These are phyloP conservation scores for Cyberlindnera americana DNA, from an alignment of 805 yeast species.

Conservation along the genomic window DNA sequence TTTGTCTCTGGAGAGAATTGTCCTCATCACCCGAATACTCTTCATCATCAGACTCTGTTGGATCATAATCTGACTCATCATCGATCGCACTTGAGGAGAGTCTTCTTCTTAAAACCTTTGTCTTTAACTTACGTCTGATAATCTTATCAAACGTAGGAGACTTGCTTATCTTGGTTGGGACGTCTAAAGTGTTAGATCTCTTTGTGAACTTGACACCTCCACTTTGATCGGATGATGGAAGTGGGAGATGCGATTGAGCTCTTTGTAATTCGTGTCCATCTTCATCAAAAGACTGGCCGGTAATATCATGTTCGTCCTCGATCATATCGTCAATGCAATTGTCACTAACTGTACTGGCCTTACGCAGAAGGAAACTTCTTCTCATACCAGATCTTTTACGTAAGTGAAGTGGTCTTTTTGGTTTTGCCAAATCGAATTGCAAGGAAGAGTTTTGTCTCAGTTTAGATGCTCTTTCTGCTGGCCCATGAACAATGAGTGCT, in stretches of 20 bases:
- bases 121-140: conserved; percentile 32
- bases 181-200: conserved; percentile 48
- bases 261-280: conserved; percentile 28
- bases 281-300: conserved; percentile 10
- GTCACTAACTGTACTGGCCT: background rate
- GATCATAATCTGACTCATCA: conserved; percentile 16
- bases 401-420: conserved; percentile 15
- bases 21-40: conserved; percentile 33
- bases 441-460: conserved; percentile 23
- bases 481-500: conserved; percentile 72
- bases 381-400: conserved; percentile 19
- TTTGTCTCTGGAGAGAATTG: conserved; percentile 30
- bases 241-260: conserved; percentile 33
- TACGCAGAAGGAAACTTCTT: conserved; percentile 15
- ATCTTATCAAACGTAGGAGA: conserved; percentile 49
- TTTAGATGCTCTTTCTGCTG: conserved; percentile 60
- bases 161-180: conserved; percentile 29
- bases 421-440: conserved; percentile 27
- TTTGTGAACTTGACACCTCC: conserved; percentile 36
- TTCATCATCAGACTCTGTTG: conserved; percentile 24
- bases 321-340: conserved; percentile 4
- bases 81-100: conserved; percentile 25
- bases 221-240: conserved; percentile 35
- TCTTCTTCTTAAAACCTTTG: conserved; percentile 27
- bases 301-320: conserved; percentile 10